Evolutionary conservation across 2,329 filamentous ascomycete species (phyloP).

Genomic region (Coleophoma crateriformis): DNA sequence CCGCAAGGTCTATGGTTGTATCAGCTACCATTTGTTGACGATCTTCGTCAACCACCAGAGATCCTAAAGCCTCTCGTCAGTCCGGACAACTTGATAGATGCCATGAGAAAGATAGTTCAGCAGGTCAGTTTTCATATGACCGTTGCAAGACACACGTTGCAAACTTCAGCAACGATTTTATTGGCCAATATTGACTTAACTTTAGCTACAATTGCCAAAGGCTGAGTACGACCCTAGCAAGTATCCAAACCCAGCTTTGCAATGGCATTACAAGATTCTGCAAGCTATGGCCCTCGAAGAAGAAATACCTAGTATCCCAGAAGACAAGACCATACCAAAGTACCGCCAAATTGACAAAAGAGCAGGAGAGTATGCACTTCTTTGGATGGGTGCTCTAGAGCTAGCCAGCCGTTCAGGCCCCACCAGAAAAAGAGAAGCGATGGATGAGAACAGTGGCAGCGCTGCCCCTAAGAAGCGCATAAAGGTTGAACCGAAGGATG

Average conservation of each 20-base stretch:
- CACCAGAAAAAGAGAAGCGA: slow-evolving; percentile 40
- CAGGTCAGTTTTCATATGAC: slow-evolving; percentile 27
- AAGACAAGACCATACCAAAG: slow-evolving; percentile 79
- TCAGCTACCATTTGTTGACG: slow-evolving; percentile 83
- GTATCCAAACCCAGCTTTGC: slow-evolving; percentile 87
- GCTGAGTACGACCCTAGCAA: slow-evolving; percentile 77
- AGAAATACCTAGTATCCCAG: slow-evolving; percentile 65
- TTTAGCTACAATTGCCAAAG: slow-evolving; percentile 76
- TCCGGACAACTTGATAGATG: slow-evolving; percentile 68
- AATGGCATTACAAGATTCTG: slow-evolving; percentile 96
- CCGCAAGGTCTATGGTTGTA: slow-evolving; percentile 87
- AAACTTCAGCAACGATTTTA: too few species aligned
- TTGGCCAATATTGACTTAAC: neutral
- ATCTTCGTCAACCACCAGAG: slow-evolving; percentile 71
- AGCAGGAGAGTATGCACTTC: slow-evolving; percentile 69
- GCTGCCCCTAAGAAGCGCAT: slow-evolving; percentile 11
- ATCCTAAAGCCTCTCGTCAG: slow-evolving; percentile 46
- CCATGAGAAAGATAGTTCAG: slow-evolving; percentile 77
- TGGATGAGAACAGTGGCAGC: slow-evolving; percentile 8
- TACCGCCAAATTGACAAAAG: slow-evolving; percentile 87
- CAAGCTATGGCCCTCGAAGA: slow-evolving; percentile 90
- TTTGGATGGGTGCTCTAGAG: slow-evolving; percentile 69
- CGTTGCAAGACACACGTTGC: too few species aligned
- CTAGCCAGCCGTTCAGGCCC: slow-evolving; percentile 26
- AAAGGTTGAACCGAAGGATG: slow-evolving; percentile 6